Base-by-base conservation (phyloP, 495 filamentous ascomycete species). In the Podospora anserina region DNA sequence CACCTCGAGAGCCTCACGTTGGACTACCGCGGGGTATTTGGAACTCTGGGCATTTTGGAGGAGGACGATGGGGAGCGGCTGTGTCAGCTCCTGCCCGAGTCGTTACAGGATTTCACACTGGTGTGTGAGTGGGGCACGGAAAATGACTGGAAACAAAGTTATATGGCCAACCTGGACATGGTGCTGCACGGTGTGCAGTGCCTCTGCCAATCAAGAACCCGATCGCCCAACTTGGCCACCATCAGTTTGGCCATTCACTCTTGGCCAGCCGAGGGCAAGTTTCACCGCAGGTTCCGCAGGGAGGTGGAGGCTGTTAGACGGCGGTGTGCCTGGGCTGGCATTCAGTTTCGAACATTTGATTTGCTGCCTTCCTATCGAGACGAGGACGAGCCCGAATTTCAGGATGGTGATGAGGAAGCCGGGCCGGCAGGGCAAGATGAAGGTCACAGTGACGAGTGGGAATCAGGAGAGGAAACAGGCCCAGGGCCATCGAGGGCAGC, bases 31-130 rank as follows among this genome's bases (percentile, higher is more conserved):
- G 77, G 77, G 39, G 66, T 78, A 4, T 78, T 76, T 58, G 77
- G 77, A 16, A 78, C 77, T 11, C 61, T 78, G 5, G 77, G 77
- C 0, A 76, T 78, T 7, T 62, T 78, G 3, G 77, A 78, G 18
- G 69, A 74, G 18, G 77, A 78, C 58, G 77, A 78, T 60, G 77
- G 77, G 23, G 77, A 78, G 64, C 67, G 77, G 30, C 64, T 78
- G 4, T 76, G 74, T 30, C 74, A 75, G 58, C 65, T 77, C 4
- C 67, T 78, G 1, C 77, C 77, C 11, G 23, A 63, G 4, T 74
- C 72, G 1, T 53, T 78, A 9, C 72, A 72, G 19, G 69, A 77
- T 62, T 78, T 78, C 55, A 76, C 72, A 0, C 59, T 78, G 26
- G 72, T 77, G 1, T 78, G 77, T 61, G 77, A 78, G 53, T 78